Percentiles rank a stretch among this genome's conserved stretches.
Evolutionary conservation across 2,329 filamentous ascomycete species (phyloP).

Genomic region (Hypoxylon sp.): DNA sequence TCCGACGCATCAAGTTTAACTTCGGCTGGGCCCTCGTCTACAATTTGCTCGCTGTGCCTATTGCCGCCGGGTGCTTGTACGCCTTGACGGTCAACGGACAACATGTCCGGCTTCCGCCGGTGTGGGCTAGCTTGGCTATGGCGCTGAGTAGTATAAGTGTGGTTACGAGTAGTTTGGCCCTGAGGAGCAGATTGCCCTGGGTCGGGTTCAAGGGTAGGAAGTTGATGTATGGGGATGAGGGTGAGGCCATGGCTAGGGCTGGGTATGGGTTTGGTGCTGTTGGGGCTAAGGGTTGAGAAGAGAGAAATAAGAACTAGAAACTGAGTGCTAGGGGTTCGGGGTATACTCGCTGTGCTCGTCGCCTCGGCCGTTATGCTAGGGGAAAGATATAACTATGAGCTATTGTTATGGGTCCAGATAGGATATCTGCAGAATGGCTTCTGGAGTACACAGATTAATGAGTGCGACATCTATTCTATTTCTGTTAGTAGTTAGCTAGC

Average conservation of each 20-base stretch:
- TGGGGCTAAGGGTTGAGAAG: neutral
- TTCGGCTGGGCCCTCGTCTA: conserved; percentile 90
- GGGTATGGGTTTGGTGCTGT: conserved; percentile 8
- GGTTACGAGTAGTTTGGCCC: conserved; percentile 81
- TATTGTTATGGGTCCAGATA: neutral
- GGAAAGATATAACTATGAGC: neutral
- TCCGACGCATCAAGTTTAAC: conserved; percentile 85
- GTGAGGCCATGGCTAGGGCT: neutral
- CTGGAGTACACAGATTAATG: neutral
- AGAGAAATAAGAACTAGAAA: neutral
- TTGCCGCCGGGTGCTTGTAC: conserved; percentile 86
- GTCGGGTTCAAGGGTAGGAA: conserved; percentile 54
- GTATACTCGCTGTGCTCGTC: neutral
- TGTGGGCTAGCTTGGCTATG: conserved; percentile 94
- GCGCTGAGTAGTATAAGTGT: conserved; percentile 92
- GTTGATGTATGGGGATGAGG: conserved; percentile 4
- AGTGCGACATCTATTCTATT: conserved; percentile 4
- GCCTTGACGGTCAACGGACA: conserved; percentile 61
- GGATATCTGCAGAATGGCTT: neutral
- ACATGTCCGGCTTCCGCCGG: conserved; percentile 79
- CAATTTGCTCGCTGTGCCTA: conserved; percentile 82
- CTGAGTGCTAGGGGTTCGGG: neutral
- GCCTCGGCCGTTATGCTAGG: neutral
- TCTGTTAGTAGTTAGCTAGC: neutral
- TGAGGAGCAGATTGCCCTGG: conserved; percentile 67